Base-by-base conservation (phyloP, 495 filamentous ascomycete species). In the Neurospora discreta region DNA sequence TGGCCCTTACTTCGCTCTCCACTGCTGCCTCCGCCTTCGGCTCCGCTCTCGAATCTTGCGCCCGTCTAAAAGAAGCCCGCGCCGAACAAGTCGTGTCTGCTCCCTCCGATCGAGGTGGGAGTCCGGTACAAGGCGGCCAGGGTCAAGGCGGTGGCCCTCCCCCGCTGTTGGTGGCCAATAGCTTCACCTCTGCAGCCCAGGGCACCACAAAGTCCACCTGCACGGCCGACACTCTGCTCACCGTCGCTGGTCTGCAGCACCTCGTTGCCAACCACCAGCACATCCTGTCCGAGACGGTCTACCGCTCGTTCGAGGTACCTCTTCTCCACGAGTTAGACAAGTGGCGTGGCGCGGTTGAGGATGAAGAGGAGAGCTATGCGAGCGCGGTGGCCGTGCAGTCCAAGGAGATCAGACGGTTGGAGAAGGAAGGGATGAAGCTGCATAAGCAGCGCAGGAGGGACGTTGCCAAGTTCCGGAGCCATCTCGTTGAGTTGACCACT, bases 221-320 rank as follows among this genome's bases (percentile, higher is more conserved):
- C 79, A 90, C 88, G 1, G 88, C 87, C 10, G 87, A 89, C 77
- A 81, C 82, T 30, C 78, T 90, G 20, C 78, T 90, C 41, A 83
- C 85, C 42, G 84, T 86, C 11, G 84, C 85, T 42, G 88, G 88
- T n/a, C 80, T 90, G 58, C 88, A 90, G 74, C 87, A 90, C 74
- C 79, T 90, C 36, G 84, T 90, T 26, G 88, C 87, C 15, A 90
- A 89, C 77, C 89, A 90, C 78, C 87, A 88, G 76, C 86, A 89
- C 72, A 89, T 90, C 72, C 81, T 90, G 0, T 83, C 81, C 30
- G 88, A 90, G 74, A 88, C 86, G 5, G 85, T 90, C n/a, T 90
- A 90, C 78, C 81, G 88, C 20, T 83, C 82, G 58, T 90, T 90
- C 74, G 88, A 90, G 76, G 88, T 90, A 9, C 88, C 88, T 36